Base-by-base conservation (phyloP, 2,329 filamentous ascomycete genomes). In the Fusarium pilosicola region DNA sequence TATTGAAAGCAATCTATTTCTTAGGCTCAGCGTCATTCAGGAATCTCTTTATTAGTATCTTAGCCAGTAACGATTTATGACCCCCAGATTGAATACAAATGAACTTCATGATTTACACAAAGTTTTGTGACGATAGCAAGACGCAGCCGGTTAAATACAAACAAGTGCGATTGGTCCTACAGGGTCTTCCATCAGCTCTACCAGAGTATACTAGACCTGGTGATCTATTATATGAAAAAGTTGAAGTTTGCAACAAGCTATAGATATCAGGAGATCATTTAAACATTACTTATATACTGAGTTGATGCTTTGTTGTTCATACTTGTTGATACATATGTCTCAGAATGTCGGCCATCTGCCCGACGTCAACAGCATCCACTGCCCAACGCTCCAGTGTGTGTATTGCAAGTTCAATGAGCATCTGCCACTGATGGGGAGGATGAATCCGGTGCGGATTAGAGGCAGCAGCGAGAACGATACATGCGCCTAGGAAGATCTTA, bases 401-500 rank as follows among this genome's bases (percentile, higher is more conserved):
- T 10, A 68, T 60, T 17, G 65, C 65, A 36, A 42, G 42, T 24
- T 42, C 34, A 30, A 49, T 30, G 7, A 51, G 32, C 11, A 44
- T n/a, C 11, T 59, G 56, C 68, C 65, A 69, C 26, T 41, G 45
- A 15, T 36, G 14, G 22, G 65, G 65, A 34, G 51, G 58, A 22
- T 45, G 51, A 20, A 70, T 44, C 20, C 45, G 44, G 20, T 57
- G 20, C 6, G 39, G 49, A 24, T 61, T 41, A 32, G 42, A 26
- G 18, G 41, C 38, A 10, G 55, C 34, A 24, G 39, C 55, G 22
- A 70, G 32, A 4, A 71, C 30, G 9, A 70, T n/a, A 24, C 60
- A 57, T 26, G 65, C 65, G 14, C 57, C 51, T 14, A 63, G 18
- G 42, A 71, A 71, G 26, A 55, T 63, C 14, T 61, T 45, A 20